Evolutionary conservation across 441 rosid genomes (phyloP).

Genomic region (Syzygium syzygioides): DNA sequence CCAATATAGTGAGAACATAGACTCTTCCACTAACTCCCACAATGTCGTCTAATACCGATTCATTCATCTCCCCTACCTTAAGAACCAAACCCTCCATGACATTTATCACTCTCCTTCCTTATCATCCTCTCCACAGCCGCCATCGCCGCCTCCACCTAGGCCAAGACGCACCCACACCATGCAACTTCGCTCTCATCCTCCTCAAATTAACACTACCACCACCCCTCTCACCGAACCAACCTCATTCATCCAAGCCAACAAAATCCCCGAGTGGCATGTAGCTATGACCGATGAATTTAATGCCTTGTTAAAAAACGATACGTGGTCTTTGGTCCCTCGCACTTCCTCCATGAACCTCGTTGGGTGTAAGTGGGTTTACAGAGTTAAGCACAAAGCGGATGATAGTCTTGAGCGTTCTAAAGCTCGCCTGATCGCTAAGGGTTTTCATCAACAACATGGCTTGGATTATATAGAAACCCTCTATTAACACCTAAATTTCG

Average conservation of each 20-base stretch:
- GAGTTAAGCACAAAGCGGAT: background rate
- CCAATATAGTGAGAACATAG: background rate
- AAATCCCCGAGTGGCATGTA: background rate
- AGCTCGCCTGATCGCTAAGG: rapidly evolving
- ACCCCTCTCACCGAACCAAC: background rate
- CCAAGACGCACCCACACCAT: background rate
- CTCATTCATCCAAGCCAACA: background rate
- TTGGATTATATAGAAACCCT: background rate
- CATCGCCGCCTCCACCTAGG: background rate
- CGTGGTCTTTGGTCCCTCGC: background rate
- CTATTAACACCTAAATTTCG: too few species aligned
- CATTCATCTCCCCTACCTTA: background rate
- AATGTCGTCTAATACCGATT: background rate
- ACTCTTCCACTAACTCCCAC: background rate
- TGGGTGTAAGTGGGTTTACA: background rate
- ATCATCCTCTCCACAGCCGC: background rate
- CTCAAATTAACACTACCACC: background rate
- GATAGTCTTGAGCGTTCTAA: background rate
- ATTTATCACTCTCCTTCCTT: background rate
- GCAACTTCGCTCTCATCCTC: background rate
- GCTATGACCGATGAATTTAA: background rate
- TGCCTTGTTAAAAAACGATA: background rate
- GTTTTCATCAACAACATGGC: background rate
- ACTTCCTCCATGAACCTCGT: background rate
- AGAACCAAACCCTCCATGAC: background rate